phyloP scores from a whole-genome alignment of 306 rosid species.

The Sindora glabra region DNA sequence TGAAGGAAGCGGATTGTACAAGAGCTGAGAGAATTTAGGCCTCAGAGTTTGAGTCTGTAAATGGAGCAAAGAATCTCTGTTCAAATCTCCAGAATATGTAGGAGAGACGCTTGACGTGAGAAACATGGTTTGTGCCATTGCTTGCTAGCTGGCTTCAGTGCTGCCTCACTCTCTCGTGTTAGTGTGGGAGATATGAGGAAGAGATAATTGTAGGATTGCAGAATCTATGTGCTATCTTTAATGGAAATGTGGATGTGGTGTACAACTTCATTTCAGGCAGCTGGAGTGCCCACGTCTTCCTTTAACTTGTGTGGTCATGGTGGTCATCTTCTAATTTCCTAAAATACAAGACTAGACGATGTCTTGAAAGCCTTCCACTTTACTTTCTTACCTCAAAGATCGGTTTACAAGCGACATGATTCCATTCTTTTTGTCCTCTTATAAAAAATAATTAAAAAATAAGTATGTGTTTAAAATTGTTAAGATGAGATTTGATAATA shows the following conservation, averaged over 20 bases:
- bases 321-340: slow-evolving; percentile 33
- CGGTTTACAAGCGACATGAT: too few species aligned
- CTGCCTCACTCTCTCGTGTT: not conserved
- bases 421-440: too few species aligned
- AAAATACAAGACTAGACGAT: too few species aligned
- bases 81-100: slow-evolving; percentile 39
- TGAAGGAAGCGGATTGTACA: slow-evolving; percentile 39
- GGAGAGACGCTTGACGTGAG: slow-evolving; percentile 62
- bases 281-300: slow-evolving; percentile 66
- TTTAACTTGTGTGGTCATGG: slow-evolving; percentile 17
- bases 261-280: slow-evolving; percentile 36
- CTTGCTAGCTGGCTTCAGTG: too few species aligned
- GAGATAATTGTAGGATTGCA: slow-evolving; percentile 10
- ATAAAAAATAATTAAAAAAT: too few species aligned
- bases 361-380: too few species aligned
- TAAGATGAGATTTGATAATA: too few species aligned
- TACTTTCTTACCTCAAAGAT: too few species aligned
- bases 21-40: slow-evolving; percentile 42
- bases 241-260: slow-evolving; percentile 60
- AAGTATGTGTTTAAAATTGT: too few species aligned
- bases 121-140: slow-evolving; percentile 88
- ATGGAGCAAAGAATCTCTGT: slow-evolving; percentile 51
- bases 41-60: slow-evolving; percentile 47
- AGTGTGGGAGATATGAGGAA: not conserved
- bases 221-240: slow-evolving; percentile 6